A percentile compares a stretch with the other conserved stretches of the same genome.
Conservation (phyloP, 805 yeast genomes). For the Kregervanrija pseudodelftensis region DNA sequence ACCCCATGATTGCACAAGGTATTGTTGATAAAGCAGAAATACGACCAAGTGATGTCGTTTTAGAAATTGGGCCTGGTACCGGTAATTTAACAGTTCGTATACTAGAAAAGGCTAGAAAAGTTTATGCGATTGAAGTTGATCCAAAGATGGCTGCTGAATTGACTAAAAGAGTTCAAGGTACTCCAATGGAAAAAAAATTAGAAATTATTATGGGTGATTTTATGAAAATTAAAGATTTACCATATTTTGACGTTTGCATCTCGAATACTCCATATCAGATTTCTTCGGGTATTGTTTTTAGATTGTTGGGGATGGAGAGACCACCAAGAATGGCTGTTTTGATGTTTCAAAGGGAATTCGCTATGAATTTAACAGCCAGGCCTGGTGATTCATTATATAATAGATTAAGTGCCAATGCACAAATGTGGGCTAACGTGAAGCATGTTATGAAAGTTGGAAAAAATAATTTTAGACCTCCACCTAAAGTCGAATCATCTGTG, state of each 20-base stretch:
- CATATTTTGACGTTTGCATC: constrained; percentile 92
- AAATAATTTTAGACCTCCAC: constrained; percentile 96
- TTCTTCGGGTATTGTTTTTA: constrained; percentile 93
- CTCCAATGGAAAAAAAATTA: constrained; percentile 85
- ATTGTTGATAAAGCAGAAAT: constrained; percentile 95
- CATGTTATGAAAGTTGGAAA: constrained; percentile 98
- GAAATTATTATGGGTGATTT: constrained; percentile 93
- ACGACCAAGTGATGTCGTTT: constrained; percentile 84
- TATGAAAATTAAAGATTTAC: constrained; percentile 82
- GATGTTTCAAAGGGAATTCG: constrained; percentile 98
- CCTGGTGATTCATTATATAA: constrained; percentile 96
- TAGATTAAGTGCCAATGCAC: constrained; percentile 91
- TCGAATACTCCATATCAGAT: constrained; percentile 98
- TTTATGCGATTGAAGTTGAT: constrained; percentile 96
- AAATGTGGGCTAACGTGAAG: constrained; percentile 99
- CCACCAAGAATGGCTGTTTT: constrained; percentile 94
- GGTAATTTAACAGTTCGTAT: constrained; percentile 94
- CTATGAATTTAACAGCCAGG: constrained; percentile 83
- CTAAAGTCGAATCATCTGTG: constrained; percentile 95
- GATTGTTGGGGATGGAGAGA: constrained; percentile 77
- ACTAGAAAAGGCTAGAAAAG: constrained; percentile 85
- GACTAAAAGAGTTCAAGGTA: constrained; percentile 95
- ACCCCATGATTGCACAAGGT: constrained; percentile 95
- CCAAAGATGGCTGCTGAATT: constrained; percentile 99
- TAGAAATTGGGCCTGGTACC: constrained; percentile 99